phyloP scores from a whole-genome alignment of 1,284 basidiomycete genomes.

The Cryptococcus amylolentus region DNA sequence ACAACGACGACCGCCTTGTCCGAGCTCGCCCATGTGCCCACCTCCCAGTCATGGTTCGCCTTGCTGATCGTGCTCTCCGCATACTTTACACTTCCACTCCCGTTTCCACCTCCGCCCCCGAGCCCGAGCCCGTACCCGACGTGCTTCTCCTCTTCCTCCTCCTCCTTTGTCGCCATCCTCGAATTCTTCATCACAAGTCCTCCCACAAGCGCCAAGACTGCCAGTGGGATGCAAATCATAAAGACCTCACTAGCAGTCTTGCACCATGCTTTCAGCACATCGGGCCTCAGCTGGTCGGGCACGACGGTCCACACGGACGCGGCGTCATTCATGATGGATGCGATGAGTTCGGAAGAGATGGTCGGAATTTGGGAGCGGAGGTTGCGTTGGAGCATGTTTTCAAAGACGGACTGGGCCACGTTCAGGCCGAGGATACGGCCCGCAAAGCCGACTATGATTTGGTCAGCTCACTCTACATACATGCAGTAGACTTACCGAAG shows the following conservation, averaged over 20 bases:
- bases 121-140: conserved; percentile 1
- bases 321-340: conserved; percentile 32
- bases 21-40: background rate
- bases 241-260: conserved; percentile 39
- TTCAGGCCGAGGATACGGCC: conserved; percentile 47
- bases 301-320: conserved; percentile 34
- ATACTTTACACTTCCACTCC: conserved; percentile 39
- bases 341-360: conserved; percentile 18
- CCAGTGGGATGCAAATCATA: conserved; percentile 41
- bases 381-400: conserved; percentile 42
- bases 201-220: conserved; percentile 26
- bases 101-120: background rate
- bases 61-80: conserved; percentile 31
- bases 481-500: conserved; percentile 26
- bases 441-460: conserved; percentile 32
- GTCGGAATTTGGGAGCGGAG: conserved; percentile 29
- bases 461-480: background rate
- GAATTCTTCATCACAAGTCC: conserved; percentile 39
- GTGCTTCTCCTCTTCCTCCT: conserved; percentile 26
- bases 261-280: conserved; percentile 37
- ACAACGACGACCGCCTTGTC: background rate
- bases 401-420: conserved; percentile 45
- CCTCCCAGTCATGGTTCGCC: conserved; percentile 7
- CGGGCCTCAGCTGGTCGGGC: conserved; percentile 24
- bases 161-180: conserved; percentile 37